Conservation (phyloP, 2,329 filamentous ascomycete species). For the Paecilomyces niveus region DNA sequence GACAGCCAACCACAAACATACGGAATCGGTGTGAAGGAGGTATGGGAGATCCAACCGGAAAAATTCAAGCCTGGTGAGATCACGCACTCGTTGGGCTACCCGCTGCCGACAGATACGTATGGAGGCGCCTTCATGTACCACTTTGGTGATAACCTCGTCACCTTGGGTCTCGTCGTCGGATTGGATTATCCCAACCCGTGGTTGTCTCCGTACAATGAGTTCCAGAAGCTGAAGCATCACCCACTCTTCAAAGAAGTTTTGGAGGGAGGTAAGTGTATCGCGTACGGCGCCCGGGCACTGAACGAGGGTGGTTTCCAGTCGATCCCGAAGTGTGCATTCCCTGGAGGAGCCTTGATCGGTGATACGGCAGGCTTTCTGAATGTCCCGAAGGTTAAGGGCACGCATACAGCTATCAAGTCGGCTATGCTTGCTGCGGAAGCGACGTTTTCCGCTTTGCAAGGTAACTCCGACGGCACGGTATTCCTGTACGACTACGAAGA, state of each 20-base stretch:
- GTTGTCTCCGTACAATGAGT: slow-evolving; percentile 91
- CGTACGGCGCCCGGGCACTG: slow-evolving; percentile 85
- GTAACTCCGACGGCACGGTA: slow-evolving; percentile 57
- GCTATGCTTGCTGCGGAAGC: slow-evolving; percentile 95
- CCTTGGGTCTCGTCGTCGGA: slow-evolving; percentile 82
- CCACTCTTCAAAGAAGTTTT: slow-evolving; percentile 79
- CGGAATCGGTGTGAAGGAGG: slow-evolving; percentile 87
- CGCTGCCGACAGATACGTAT: slow-evolving; percentile 80
- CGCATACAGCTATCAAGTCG: slow-evolving; percentile 94
- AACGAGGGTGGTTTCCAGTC: slow-evolving; percentile 96
- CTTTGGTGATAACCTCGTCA: slow-evolving; percentile 95
- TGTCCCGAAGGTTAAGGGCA: slow-evolving; percentile 97
- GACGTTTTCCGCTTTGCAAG: slow-evolving; percentile 66
- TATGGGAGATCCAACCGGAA: slow-evolving; percentile 91
- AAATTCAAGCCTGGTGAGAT: slow-evolving; percentile 86
- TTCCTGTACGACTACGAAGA: slow-evolving; percentile 96
- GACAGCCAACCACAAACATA: slow-evolving; percentile 95
- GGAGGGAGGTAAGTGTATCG: slow-evolving; percentile 96
- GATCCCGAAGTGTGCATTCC: slow-evolving; percentile 94
- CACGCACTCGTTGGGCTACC: slow-evolving; percentile 87
- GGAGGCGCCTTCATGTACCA: slow-evolving; percentile 99
- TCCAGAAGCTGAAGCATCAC: slow-evolving; percentile 97
- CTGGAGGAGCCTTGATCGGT: slow-evolving; percentile 88
- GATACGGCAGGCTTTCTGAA: slow-evolving; percentile 97
- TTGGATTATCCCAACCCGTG: slow-evolving; percentile 96